Percentiles rank a stretch among this genome's conserved stretches.
Conservation (phyloP, 2,329 filamentous ascomycete species). For the Cercospora beticola region DNA sequence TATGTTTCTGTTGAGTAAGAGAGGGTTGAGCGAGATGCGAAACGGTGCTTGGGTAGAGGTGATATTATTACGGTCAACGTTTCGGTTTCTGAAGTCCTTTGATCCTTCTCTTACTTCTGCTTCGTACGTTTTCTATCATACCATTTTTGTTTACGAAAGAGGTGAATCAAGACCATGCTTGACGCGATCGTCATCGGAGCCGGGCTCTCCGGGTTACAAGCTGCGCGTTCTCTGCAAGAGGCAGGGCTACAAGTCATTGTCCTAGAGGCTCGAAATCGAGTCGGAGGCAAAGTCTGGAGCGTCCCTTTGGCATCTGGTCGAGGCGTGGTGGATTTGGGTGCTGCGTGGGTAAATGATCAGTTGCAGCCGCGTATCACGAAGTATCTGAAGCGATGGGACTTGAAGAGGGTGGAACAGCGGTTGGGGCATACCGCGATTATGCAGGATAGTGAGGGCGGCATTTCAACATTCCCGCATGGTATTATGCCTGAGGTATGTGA, state of each 20-base stretch:
- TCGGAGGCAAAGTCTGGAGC: conserved; percentile 30
- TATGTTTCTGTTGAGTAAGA: background rate
- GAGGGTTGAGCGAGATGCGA: background rate
- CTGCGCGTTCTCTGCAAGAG: conserved; percentile 26
- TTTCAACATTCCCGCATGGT: conserved; percentile 31
- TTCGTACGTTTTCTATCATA: too few species aligned
- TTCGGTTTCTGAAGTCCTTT: too few species aligned
- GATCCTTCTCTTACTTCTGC: too few species aligned
- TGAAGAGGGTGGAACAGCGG: conserved; percentile 4
- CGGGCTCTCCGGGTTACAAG: conserved; percentile 32
- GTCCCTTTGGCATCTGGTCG: conserved; percentile 6
- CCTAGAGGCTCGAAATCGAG: conserved; percentile 33
- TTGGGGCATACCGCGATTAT: conserved; percentile 5
- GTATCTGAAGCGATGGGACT: background rate
- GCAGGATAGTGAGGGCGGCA: background rate
- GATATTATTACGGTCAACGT: too few species aligned
- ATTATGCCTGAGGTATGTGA: conserved; percentile 2
- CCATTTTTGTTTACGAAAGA: background rate
- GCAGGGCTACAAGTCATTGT: conserved; percentile 27
- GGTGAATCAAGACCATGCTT: background rate
- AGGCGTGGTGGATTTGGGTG: conserved; percentile 53
- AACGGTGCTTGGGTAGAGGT: too few species aligned
- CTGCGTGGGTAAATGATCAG: conserved; percentile 59
- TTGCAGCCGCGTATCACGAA: conserved; percentile 44
- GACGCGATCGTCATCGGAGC: conserved; percentile 24